Evolutionary conservation across 2,329 filamentous ascomycete species (phyloP).

Genomic region (Botrytis fabae): DNA sequence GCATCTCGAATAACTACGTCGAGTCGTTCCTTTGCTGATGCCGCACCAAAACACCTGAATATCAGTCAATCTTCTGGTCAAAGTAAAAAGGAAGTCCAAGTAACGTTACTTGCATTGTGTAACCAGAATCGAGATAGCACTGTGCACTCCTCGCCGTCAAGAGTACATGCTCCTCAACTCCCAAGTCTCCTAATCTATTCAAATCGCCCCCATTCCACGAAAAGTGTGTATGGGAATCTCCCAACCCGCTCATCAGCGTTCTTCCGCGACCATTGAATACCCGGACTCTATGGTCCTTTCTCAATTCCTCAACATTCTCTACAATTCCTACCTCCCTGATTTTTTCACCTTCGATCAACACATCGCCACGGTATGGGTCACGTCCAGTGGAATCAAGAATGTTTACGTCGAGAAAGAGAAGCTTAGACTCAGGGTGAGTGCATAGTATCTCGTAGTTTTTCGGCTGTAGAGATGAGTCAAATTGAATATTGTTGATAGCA

Average conservation of each 20-base stretch:
- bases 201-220: constrained; percentile 51
- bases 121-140: constrained; percentile 50
- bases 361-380: no score
- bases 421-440: no score
- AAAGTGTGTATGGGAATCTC: constrained; percentile 51
- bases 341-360: no score
- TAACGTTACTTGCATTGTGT: constrained; percentile 45
- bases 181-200: constrained; percentile 45
- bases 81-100: neutral
- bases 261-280: constrained; percentile 33
- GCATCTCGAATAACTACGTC: constrained; percentile 51
- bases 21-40: constrained; percentile 32
- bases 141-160: constrained; percentile 39
- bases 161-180: constrained; percentile 49
- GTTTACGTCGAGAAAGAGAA: no score
- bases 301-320: no score
- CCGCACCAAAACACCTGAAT: constrained; percentile 33
- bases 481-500: no score
- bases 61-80: neutral
- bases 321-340: no score
- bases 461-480: no score
- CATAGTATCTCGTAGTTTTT: no score
- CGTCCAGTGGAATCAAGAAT: no score
- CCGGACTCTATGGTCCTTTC: neutral
- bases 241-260: constrained; percentile 51